These are phyloP conservation scores for Biscogniauxia marginata DNA, from an alignment of 2,329 filamentous ascomycete species.

Conservation along the genomic window DNA sequence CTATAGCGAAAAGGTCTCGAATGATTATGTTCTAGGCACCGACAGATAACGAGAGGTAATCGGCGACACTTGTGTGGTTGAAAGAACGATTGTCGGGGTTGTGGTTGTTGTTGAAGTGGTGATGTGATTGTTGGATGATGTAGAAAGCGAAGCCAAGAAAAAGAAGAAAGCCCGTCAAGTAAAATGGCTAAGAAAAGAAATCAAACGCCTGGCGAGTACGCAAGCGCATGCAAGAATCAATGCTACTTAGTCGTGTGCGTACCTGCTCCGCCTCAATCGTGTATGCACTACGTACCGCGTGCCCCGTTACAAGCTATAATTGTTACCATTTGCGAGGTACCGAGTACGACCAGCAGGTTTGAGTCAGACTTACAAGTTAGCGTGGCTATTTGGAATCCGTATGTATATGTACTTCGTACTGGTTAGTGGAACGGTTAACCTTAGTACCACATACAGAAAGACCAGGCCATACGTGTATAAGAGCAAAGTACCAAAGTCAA, in stretches of 20 bases:
- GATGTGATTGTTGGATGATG: not conserved
- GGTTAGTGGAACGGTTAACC: no score
- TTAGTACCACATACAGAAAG: no score
- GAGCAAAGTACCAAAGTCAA: no score
- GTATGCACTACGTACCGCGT: not conserved
- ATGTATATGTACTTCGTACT: no score
- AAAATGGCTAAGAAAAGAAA: not conserved
- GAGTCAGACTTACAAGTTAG: no score
- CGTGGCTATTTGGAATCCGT: no score
- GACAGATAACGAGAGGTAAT: slow-evolving; percentile 8
- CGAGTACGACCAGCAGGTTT: no score
- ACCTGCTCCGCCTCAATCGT: not conserved
- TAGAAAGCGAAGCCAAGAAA: not conserved
- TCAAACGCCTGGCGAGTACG: not conserved
- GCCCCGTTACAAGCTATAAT: not conserved
- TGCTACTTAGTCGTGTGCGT: not conserved
- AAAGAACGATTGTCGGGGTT: not conserved
- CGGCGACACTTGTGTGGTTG: not conserved
- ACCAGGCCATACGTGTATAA: no score
- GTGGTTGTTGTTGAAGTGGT: slow-evolving; percentile 3
- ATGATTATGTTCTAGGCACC: not conserved
- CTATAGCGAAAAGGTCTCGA: not conserved
- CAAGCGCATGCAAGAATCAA: not conserved
- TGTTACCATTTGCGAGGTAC: not conserved
- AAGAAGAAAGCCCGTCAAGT: not conserved